Evolutionary conservation across 495 filamentous ascomycete genomes (phyloP).

Genomic region (Cryomyces minteri): DNA sequence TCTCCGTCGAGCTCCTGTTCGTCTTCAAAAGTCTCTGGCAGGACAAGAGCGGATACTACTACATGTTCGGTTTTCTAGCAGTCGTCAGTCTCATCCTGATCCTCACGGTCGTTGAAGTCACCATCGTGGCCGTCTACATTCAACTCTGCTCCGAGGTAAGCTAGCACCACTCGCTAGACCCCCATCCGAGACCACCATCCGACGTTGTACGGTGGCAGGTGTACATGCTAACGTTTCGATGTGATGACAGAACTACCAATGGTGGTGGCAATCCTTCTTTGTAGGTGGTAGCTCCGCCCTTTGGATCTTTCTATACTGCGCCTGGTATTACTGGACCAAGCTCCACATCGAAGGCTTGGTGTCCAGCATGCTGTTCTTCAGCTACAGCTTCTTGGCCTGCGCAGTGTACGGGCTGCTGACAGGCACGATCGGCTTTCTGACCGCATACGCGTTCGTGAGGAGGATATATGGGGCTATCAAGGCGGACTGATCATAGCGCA

Average conservation of each 20-base stretch:
- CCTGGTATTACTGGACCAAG: constrained; percentile 74
- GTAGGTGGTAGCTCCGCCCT: constrained; percentile 61
- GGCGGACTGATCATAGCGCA: constrained; percentile 27
- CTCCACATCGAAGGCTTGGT: constrained; percentile 71
- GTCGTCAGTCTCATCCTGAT: constrained; percentile 59
- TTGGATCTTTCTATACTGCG: constrained; percentile 76
- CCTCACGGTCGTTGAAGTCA: constrained; percentile 72
- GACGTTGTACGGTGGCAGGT: no score
- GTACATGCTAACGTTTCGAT: no score
- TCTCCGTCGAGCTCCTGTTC: constrained; percentile 87
- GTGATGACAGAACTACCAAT: constrained; percentile 70
- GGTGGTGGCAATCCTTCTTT: constrained; percentile 91
- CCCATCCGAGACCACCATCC: no score
- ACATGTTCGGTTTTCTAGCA: constrained; percentile 80
- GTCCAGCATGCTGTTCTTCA: constrained; percentile 71
- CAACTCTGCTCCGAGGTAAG: constrained; percentile 62
- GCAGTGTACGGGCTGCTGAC: constrained; percentile 67
- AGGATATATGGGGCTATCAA: constrained; percentile 58
- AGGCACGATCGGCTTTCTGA: constrained; percentile 77
- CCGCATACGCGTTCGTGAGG: constrained; percentile 74
- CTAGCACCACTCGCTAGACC: not conserved
- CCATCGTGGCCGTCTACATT: constrained; percentile 74
- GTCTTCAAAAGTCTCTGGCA: constrained; percentile 86
- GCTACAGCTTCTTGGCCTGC: constrained; percentile 66
- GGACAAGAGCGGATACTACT: constrained; percentile 88